phyloP scores from a whole-genome alignment of 2,329 filamentous ascomycete genomes.

The Sclerotinia minor region DNA sequence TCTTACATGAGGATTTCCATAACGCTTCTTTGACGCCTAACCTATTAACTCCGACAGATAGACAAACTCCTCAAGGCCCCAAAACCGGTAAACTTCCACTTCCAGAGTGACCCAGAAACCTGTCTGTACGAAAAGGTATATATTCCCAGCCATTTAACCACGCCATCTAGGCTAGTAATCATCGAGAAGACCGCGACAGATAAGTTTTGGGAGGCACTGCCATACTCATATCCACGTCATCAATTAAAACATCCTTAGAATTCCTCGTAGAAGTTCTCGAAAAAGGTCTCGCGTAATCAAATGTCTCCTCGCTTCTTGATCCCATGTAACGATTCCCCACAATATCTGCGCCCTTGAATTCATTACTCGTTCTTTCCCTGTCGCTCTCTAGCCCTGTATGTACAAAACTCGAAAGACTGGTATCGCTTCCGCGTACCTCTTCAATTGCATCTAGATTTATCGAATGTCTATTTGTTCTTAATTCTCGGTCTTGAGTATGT shows the following conservation, averaged over 20 bases:
- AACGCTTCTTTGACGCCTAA: too few species aligned
- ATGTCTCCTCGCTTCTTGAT: not conserved
- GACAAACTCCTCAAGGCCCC: too few species aligned
- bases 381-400: not conserved
- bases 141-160: too few species aligned
- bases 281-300: not conserved
- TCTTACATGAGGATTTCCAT: too few species aligned
- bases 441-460: not conserved
- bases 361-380: not conserved
- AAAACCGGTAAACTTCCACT: too few species aligned
- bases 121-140: too few species aligned
- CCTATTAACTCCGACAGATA: too few species aligned
- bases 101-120: too few species aligned
- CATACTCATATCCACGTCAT: not conserved
- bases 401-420: constrained; percentile 3
- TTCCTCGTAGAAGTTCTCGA: not conserved
- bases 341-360: not conserved
- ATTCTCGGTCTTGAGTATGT: not conserved
- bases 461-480: not conserved
- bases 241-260: not conserved
- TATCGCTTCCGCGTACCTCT: not conserved
- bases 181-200: too few species aligned
- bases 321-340: not conserved
- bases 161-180: too few species aligned
- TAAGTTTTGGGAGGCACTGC: too few species aligned